phyloP scores from a whole-genome alignment of 208 protist genomes.

The Trypanosoma mega region DNA sequence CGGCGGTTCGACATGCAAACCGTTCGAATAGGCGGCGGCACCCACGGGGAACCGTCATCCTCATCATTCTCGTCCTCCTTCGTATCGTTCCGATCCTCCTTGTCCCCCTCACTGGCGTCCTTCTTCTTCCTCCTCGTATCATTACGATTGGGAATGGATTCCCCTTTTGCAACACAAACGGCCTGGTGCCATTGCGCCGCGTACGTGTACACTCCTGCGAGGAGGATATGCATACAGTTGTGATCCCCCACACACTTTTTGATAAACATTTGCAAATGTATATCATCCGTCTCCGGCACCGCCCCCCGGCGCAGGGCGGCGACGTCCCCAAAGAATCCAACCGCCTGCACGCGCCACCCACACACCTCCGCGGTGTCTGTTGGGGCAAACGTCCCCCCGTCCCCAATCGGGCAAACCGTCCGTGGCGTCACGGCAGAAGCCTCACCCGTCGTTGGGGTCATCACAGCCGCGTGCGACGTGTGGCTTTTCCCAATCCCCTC shows the following conservation, averaged over 20 bases:
- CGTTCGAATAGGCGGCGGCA: conserved; percentile 8
- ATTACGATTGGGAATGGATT: conserved; percentile 14
- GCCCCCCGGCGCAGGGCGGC: not conserved
- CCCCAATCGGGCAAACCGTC: not conserved
- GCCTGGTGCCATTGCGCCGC: conserved; percentile 16
- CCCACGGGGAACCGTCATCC: not conserved
- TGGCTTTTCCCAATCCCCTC: too few relatives aligned
- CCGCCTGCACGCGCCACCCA: conserved; percentile 12
- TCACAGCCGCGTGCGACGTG: too few relatives aligned
- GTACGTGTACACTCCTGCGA: conserved; percentile 21
- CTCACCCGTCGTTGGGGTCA: too few relatives aligned
- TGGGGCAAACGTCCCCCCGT: not conserved
- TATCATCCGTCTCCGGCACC: not conserved
- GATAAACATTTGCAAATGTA: conserved; percentile 22
- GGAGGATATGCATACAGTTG: conserved; percentile 27
- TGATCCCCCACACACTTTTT: conserved; percentile 28
- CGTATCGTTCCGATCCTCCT: not conserved
- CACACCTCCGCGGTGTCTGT: conserved; percentile 3
- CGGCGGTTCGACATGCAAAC: conserved; percentile 8
- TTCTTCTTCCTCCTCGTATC: not conserved
- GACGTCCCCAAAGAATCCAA: conserved; percentile 24
- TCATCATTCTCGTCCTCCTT: not conserved
- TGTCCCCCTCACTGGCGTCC: too few relatives aligned
- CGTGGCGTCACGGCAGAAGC: not conserved
- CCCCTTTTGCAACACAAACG: not conserved